Evolutionary conservation across 495 filamentous ascomycete genomes (phyloP).

Genomic region (Neurospora sp.): DNA sequence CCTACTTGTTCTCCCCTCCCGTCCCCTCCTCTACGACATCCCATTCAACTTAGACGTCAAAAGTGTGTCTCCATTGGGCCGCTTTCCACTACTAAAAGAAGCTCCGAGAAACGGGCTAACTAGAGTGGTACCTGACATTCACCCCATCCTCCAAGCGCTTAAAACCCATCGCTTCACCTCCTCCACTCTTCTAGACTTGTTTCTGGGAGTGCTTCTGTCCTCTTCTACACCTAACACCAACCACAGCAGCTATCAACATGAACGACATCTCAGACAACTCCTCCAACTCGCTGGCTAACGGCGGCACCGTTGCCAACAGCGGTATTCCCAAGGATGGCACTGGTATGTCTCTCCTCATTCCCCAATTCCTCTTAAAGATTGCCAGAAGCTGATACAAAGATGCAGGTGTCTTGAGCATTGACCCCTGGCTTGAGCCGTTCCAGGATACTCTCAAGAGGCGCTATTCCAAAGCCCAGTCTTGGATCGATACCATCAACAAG

Average conservation of each 20-base stretch:
- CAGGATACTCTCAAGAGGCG: constrained; percentile 63
- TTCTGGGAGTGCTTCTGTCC: not conserved
- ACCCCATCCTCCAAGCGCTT: not conserved
- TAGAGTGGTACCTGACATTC: not conserved
- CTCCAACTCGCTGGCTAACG: constrained; percentile 26
- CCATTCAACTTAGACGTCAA: too few relatives aligned
- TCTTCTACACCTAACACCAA: not conserved
- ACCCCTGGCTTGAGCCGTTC: constrained; percentile 87
- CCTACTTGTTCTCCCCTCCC: not conserved
- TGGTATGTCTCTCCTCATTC: constrained; percentile 18
- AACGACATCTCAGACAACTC: constrained; percentile 26
- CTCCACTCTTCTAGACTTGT: not conserved
- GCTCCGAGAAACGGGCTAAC: not conserved
- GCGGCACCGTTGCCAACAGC: constrained; percentile 19
- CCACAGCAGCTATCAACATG: constrained; percentile 21
- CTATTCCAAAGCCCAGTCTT: constrained; percentile 72
- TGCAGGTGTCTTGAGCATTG: constrained; percentile 74
- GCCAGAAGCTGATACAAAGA: constrained; percentile 8
- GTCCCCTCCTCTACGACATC: not conserved
- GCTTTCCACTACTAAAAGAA: not conserved
- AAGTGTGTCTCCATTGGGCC: not conserved
- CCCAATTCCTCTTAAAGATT: not conserved
- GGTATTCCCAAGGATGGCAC: constrained; percentile 39
- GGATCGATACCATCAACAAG: constrained; percentile 75
- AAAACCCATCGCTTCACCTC: not conserved